Percentiles rank a stretch among this genome's conserved stretches.
Evolutionary conservation across 805 yeast species (phyloP).

Genomic region (Kazachstania africana): DNA sequence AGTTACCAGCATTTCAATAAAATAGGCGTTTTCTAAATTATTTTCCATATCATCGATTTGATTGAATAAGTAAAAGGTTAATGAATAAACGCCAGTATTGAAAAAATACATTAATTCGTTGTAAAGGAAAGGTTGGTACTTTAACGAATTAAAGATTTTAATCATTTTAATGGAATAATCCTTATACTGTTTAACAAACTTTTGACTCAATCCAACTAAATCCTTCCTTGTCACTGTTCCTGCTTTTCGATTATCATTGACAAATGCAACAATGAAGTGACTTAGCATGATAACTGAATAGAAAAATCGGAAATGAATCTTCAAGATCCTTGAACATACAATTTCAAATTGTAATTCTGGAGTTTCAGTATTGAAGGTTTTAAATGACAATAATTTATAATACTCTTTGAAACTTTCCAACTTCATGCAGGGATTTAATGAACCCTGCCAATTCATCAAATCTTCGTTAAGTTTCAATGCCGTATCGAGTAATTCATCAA

Average conservation of each 20-base stretch:
- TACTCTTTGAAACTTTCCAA: conserved; percentile 14
- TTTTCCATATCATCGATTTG: conserved; percentile 3
- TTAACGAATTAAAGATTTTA: conserved; percentile 9
- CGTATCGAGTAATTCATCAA: conserved; percentile 16
- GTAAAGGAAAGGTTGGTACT: conserved; percentile 14
- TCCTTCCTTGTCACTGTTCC: conserved; percentile 8
- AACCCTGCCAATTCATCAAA: conserved; percentile 14
- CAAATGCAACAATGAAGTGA: conserved; percentile 12
- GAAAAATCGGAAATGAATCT: conserved; percentile 14
- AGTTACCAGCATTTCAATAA: conserved; percentile 3
- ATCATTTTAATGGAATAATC: conserved; percentile 10
- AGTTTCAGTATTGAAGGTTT: conserved; percentile 7
- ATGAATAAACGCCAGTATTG: conserved; percentile 12
- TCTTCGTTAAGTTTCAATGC: conserved; percentile 8
- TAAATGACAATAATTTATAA: conserved; percentile 10
- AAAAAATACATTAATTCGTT: conserved; percentile 15
- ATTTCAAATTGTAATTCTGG: conserved; percentile 13
- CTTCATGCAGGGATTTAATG: conserved; percentile 14
- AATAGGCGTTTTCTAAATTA: conserved; percentile 3
- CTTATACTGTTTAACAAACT: conserved; percentile 7
- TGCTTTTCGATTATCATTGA: conserved; percentile 12
- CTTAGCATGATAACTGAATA: conserved; percentile 10
- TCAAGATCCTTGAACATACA: conserved; percentile 13
- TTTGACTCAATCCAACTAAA: conserved; percentile 6
- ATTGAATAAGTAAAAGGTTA: conserved; percentile 6